Conservation (phyloP, 139 green algal species). For the Coelastrella sp. region DNA sequence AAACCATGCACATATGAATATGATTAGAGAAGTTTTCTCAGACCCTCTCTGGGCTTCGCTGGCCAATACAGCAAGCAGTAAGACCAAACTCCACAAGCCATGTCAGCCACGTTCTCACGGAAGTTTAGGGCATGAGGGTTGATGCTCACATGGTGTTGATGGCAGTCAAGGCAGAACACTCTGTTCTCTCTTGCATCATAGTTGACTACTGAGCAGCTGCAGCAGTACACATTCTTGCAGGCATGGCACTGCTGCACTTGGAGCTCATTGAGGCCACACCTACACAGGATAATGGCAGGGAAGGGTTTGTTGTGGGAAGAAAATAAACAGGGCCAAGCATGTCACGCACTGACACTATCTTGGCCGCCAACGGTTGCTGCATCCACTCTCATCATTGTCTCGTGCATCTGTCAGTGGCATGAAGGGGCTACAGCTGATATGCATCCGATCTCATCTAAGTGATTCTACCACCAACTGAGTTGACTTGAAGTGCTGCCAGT, state of each 20-base stretch:
- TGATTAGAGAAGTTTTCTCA: background rate
- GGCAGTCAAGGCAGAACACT: constrained; percentile 36
- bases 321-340: too few species aligned
- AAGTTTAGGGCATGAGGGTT: background rate
- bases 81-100: background rate
- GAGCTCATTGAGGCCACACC: background rate
- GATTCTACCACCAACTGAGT: too few species aligned
- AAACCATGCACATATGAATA: background rate
- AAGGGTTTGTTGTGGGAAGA: too few species aligned
- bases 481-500: too few species aligned
- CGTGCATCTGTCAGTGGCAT: too few species aligned
- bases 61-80: background rate
- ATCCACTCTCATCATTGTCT: too few species aligned
- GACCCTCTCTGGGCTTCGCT: background rate
- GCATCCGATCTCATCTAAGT: too few species aligned
- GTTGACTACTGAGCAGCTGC: constrained; percentile 4
- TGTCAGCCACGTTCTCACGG: background rate
- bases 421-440: too few species aligned
- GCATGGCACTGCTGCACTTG: constrained; percentile 26
- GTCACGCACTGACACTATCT: too few species aligned
- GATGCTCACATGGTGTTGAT: background rate
- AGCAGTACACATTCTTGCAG: constrained; percentile 43
- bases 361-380: too few species aligned
- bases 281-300: background rate
- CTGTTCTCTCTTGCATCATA: constrained; percentile 16